Conservation (phyloP, 2,329 filamentous ascomycete genomes). For the Diaporthe destruens region DNA sequence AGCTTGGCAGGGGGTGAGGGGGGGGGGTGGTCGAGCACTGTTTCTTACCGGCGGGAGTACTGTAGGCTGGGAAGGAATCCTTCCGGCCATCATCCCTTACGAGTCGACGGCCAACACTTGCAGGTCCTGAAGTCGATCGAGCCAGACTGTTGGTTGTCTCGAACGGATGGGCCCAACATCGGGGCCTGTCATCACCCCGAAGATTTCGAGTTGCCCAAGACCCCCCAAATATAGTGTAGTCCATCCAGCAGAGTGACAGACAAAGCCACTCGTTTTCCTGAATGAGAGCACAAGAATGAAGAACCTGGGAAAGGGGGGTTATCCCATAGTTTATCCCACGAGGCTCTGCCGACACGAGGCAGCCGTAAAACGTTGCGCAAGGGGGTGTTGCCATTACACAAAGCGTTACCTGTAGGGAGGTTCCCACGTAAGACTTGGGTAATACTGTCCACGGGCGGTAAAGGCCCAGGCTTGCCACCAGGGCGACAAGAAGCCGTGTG, state of each 20-base stretch:
- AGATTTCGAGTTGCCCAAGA: not conserved
- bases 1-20: not conserved
- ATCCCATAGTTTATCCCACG: not conserved
- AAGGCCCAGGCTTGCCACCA: not conserved
- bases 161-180: conserved; percentile 4
- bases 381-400: not conserved
- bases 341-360: too few species aligned
- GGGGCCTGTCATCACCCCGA: not conserved
- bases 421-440: not conserved
- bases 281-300: not conserved
- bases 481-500: conserved; percentile 25
- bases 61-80: conserved; percentile 13
- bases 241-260: not conserved
- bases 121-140: not conserved
- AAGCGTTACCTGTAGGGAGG: not conserved
- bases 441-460: too few species aligned
- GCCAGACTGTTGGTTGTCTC: conserved; percentile 7
- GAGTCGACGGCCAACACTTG: conserved; percentile 4
- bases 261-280: not conserved
- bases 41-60: not conserved
- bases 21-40: not conserved
- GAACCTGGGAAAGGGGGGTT: not conserved
- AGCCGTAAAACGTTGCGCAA: too few species aligned
- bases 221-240: not conserved
- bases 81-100: conserved; percentile 4